A percentile compares a stretch with the other conserved stretches of the same genome.
These are phyloP conservation scores for Clarireedia hainanense DNA, from an alignment of 2,329 filamentous ascomycete species.

Conservation along the genomic window DNA sequence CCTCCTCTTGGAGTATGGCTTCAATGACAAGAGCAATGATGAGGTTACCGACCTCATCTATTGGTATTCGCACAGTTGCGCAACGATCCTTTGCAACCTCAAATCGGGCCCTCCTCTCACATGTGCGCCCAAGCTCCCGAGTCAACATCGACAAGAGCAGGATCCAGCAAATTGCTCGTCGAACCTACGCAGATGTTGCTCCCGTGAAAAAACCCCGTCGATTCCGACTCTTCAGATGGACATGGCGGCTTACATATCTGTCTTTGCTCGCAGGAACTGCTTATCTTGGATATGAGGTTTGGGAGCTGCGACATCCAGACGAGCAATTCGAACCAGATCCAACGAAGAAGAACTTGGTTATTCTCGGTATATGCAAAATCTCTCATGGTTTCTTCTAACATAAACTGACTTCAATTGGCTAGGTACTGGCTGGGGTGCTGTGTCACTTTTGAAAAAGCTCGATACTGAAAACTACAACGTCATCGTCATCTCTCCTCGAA, in stretches of 20 bases:
- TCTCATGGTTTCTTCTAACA: background rate
- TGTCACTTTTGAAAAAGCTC: slow-evolving; percentile 95
- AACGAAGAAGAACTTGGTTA: slow-evolving; percentile 90
- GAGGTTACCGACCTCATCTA: slow-evolving; percentile 25
- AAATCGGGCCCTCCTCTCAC: slow-evolving; percentile 18
- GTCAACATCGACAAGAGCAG: slow-evolving; percentile 19
- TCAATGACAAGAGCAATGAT: slow-evolving; percentile 27
- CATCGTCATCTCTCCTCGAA: slow-evolving; percentile 92
- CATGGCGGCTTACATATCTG: slow-evolving; percentile 77
- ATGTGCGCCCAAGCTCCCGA: slow-evolving; percentile 21
- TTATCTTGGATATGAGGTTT: slow-evolving; percentile 75
- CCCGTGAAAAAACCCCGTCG: slow-evolving; percentile 44
- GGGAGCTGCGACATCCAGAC: slow-evolving; percentile 69
- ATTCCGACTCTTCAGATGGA: slow-evolving; percentile 66
- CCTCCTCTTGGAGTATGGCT: slow-evolving; percentile 23
- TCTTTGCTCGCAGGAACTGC: slow-evolving; percentile 60
- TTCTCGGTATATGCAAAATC: slow-evolving; percentile 61
- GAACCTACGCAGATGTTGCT: slow-evolving; percentile 35
- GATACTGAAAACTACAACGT: slow-evolving; percentile 99
- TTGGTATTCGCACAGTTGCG: slow-evolving; percentile 22
- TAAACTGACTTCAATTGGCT: slow-evolving; percentile 13
- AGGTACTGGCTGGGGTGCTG: slow-evolving; percentile 96
- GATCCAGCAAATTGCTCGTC: slow-evolving; percentile 34
- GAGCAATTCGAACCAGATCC: slow-evolving; percentile 76
- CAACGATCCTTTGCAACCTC: slow-evolving; percentile 25